A percentile compares a stretch with the other conserved stretches of the same genome.
These are phyloP conservation scores for Arthrobotrys iridis DNA, from an alignment of 2,329 filamentous ascomycete species.

Conservation along the genomic window DNA sequence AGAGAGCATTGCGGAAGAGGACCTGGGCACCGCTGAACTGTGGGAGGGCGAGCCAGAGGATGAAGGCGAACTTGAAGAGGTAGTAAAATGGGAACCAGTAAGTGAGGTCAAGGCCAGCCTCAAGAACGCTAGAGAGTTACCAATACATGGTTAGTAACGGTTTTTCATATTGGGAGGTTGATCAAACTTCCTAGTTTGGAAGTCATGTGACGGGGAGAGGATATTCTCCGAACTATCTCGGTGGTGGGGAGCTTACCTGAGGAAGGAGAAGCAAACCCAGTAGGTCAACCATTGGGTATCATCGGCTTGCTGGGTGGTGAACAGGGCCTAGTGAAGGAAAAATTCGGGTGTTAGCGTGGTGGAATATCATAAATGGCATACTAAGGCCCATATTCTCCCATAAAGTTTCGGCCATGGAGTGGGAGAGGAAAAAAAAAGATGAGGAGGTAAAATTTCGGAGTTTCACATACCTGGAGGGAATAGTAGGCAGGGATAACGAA, in stretches of 20 bases:
- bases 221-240: constrained; percentile 47
- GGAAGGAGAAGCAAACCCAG: constrained; percentile 85
- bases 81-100: constrained; percentile 99
- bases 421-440: background rate
- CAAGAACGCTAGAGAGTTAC: constrained; percentile 69
- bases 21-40: constrained; percentile 96
- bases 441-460: background rate
- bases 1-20: constrained; percentile 94
- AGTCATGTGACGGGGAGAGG: constrained; percentile 49
- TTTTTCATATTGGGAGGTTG: constrained; percentile 41
- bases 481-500: constrained; percentile 87
- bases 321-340: constrained; percentile 69
- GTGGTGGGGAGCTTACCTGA: constrained; percentile 60
- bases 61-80: constrained; percentile 97
- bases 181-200: constrained; percentile 22
- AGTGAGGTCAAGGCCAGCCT: constrained; percentile 83
- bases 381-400: constrained; percentile 4
- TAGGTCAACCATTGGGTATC: constrained; percentile 81
- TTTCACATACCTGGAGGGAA: constrained; percentile 70
- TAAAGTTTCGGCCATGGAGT: constrained; percentile 6
- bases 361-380: background rate
- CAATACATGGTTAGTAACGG: background rate
- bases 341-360: constrained; percentile 24
- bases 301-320: constrained; percentile 75
- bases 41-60: constrained; percentile 97